phyloP scores from a whole-genome alignment of 2,329 filamentous ascomycete species.

The Xylariomycetidae sp. region DNA sequence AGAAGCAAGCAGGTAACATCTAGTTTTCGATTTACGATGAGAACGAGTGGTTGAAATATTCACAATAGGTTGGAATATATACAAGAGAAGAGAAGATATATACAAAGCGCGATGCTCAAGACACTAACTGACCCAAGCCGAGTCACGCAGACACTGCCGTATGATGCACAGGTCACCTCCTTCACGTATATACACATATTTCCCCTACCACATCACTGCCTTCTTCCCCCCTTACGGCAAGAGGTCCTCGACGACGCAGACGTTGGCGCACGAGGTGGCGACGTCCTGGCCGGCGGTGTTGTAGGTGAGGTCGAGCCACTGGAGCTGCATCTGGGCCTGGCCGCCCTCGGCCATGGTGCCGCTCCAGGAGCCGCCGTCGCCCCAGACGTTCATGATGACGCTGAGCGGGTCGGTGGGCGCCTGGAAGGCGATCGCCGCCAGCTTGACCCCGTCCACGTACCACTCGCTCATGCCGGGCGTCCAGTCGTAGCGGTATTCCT shows the following conservation, averaged over 20 bases:
- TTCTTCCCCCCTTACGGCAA: no score
- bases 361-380: conserved; percentile 53
- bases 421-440: conserved; percentile 47
- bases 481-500: conserved; percentile 57
- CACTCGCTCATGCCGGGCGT: conserved; percentile 45
- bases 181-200: no score
- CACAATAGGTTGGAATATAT: no score
- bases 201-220: no score
- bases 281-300: conserved; percentile 31
- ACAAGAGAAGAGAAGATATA: no score
- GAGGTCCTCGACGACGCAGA: conserved; percentile 29
- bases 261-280: conserved; percentile 17
- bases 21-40: no score
- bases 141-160: no score
- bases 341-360: conserved; percentile 48
- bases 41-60: no score
- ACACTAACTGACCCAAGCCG: no score
- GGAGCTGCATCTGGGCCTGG: conserved; percentile 50
- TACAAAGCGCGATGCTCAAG: no score
- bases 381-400: conserved; percentile 55
- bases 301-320: conserved; percentile 58
- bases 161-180: no score
- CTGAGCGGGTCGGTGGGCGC: conserved; percentile 45
- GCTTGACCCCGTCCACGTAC: conserved; percentile 47
- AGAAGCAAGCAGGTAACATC: no score